A percentile compares a stretch with the other conserved stretches of the same genome.
Evolutionary conservation across 1,284 basidiomycete species (phyloP).

Genomic region (Naganishia sp.): DNA sequence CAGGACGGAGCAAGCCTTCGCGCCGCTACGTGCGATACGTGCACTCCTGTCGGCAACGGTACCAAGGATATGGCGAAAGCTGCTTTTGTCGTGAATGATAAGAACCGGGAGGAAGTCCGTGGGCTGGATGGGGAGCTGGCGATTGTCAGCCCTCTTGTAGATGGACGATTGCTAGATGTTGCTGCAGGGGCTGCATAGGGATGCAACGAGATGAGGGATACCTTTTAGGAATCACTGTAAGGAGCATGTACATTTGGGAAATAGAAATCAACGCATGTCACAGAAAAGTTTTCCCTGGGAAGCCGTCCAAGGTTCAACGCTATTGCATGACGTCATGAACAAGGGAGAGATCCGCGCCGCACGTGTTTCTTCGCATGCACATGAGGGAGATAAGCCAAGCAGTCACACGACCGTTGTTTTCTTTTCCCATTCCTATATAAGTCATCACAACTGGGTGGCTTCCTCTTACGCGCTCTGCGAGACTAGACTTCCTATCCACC

Average conservation of each 20-base stretch:
- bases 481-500: not conserved
- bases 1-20: slow-evolving; percentile 30
- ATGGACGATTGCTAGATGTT: slow-evolving; percentile 70
- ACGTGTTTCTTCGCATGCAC: not conserved
- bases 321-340: not conserved
- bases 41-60: not conserved
- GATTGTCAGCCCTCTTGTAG: slow-evolving; percentile 67
- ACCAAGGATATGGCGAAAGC: slow-evolving; percentile 24
- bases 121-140: slow-evolving; percentile 61
- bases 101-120: slow-evolving; percentile 42
- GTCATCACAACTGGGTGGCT: not conserved
- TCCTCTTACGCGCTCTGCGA: not conserved
- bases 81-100: slow-evolving; percentile 41
- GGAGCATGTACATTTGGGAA: too few species aligned
- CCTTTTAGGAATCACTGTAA: too few species aligned
- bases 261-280: too few species aligned
- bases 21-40: slow-evolving; percentile 1
- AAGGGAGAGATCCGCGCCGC: slow-evolving; percentile 1
- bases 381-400: not conserved
- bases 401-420: slow-evolving; percentile 5
- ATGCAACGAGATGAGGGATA: not conserved
- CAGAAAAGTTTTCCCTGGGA: too few species aligned
- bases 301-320: too few species aligned
- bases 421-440: not conserved
- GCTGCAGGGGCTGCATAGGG: slow-evolving; percentile 7